These are phyloP conservation scores for Fraxinus platypoda DNA, from an alignment of 305 asterid genomes.

Conservation along the genomic window DNA sequence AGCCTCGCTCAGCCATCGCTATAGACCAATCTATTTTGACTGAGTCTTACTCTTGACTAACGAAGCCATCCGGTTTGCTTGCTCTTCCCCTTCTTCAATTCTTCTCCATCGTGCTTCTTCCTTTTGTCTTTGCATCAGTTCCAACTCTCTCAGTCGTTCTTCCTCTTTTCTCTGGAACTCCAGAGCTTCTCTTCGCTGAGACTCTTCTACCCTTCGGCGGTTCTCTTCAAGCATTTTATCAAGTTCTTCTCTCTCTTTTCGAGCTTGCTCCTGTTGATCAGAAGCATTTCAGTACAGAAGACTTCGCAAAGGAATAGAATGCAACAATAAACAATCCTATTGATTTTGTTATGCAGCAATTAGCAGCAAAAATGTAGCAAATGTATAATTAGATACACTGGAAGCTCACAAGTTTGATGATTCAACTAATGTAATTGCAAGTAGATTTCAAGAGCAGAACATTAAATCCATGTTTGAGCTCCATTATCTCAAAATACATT, in stretches of 20 bases:
- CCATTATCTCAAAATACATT: too few relatives aligned
- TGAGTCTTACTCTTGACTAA: conserved; percentile 46
- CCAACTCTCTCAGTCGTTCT: conserved; percentile 78
- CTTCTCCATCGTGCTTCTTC: conserved; percentile 84
- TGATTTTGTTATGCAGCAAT: not conserved
- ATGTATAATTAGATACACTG: not conserved
- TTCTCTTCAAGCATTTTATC: conserved; percentile 97
- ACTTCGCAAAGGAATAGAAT: not conserved
- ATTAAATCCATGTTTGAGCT: not conserved
- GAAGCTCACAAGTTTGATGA: not conserved
- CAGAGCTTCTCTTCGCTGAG: conserved; percentile 80
- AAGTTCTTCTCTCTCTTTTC: conserved; percentile 88
- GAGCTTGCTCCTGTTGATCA: conserved; percentile 69
- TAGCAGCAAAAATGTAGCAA: not conserved
- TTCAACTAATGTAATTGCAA: not conserved
- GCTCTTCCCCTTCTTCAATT: conserved; percentile 72
- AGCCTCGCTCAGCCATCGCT: not conserved
- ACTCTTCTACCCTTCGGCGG: conserved; percentile 83
- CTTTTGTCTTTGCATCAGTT: conserved; percentile 82
- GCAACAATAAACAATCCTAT: not conserved
- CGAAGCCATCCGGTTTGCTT: conserved; percentile 34
- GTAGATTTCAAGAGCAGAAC: not conserved
- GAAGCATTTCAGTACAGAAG: not conserved
- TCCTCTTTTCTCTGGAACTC: conserved; percentile 83
- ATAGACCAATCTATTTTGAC: conserved; percentile 43